Evolutionary conservation across 805 yeast species (phyloP).

Genomic region (Zygotorulaspora danielsina): DNA sequence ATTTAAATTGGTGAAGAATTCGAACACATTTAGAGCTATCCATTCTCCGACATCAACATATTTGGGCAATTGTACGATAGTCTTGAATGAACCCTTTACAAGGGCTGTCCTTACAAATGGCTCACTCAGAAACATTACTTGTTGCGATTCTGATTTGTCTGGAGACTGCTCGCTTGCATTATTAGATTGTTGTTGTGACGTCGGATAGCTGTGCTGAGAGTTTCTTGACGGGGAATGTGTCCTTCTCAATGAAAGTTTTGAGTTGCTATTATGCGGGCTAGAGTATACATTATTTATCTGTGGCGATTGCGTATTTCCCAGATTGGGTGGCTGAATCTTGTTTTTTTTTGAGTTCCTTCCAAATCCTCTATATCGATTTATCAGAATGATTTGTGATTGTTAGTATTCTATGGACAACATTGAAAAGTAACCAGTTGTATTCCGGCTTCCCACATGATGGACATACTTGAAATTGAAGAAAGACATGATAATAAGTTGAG

Average conservation of each 20-base stretch:
- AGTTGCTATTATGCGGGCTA: slow-evolving; percentile 41
- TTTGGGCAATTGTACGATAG: slow-evolving; percentile 91
- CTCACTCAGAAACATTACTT: slow-evolving; percentile 68
- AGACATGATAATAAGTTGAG: slow-evolving; percentile 19
- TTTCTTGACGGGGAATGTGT: slow-evolving; percentile 28
- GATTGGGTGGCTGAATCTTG: slow-evolving; percentile 34
- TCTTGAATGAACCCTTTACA: slow-evolving; percentile 93
- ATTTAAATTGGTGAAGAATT: slow-evolving; percentile 76
- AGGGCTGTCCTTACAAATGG: slow-evolving; percentile 92
- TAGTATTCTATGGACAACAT: slow-evolving; percentile 11
- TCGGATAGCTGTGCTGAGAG: slow-evolving; percentile 21
- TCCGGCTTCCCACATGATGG: neutral
- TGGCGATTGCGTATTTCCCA: slow-evolving; percentile 18
- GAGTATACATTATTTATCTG: slow-evolving; percentile 32
- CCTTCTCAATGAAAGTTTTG: slow-evolving; percentile 46
- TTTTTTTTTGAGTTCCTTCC: slow-evolving; percentile 53
- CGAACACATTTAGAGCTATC: slow-evolving; percentile 91
- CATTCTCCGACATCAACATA: slow-evolving; percentile 94
- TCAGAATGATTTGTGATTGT: slow-evolving; percentile 4
- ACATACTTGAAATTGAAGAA: slow-evolving; percentile 33
- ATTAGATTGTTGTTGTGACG: slow-evolving; percentile 14
- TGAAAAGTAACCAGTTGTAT: neutral
- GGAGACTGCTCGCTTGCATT: slow-evolving; percentile 11
- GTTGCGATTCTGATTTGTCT: slow-evolving; percentile 29
- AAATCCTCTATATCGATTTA: slow-evolving; percentile 43